Evolutionary conservation across 345 rosid species (phyloP).

Genomic region (Melaleuca quinquenervia): DNA sequence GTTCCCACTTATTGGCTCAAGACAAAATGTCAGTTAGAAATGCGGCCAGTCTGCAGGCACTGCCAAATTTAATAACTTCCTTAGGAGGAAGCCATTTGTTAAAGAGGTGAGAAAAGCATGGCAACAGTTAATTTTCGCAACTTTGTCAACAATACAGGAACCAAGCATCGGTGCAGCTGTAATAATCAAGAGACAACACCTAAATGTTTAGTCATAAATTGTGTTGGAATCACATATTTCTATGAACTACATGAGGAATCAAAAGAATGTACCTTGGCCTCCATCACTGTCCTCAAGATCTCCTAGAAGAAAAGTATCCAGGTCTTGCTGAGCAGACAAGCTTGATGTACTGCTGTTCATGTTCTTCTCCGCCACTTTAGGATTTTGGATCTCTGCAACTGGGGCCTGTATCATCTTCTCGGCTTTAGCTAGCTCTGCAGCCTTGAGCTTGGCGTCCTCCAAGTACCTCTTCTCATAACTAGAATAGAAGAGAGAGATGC

Average conservation of each 20-base stretch:
- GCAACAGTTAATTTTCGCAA: neutral
- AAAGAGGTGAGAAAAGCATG: neutral
- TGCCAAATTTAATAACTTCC: neutral
- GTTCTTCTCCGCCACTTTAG: conserved; percentile 28
- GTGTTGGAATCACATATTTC: neutral
- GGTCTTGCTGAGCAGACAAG: conserved; percentile 62
- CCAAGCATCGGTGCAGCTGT: neutral
- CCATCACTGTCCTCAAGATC: conserved; percentile 87
- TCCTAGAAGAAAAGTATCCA: conserved; percentile 84
- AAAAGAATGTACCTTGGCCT: conserved; percentile 41
- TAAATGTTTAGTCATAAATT: neutral
- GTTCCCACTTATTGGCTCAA: neutral
- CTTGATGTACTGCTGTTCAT: conserved; percentile 37
- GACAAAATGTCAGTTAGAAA: neutral
- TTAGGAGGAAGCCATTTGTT: neutral
- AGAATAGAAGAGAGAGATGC: neutral
- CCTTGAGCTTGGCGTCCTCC: conserved; percentile 66
- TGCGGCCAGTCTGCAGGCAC: neutral
- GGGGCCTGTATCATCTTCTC: conserved; percentile 35
- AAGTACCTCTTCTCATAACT: conserved; percentile 63
- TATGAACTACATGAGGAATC: neutral
- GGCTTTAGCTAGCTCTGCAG: conserved; percentile 36
- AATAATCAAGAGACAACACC: neutral
- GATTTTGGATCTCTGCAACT: conserved; percentile 15
- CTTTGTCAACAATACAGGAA: neutral